Percentiles rank a stretch among this genome's conserved stretches.
phyloP scores from a whole-genome alignment of 228 moss, liverwort and hornwort species.

The Sphagnum fallax region DNA sequence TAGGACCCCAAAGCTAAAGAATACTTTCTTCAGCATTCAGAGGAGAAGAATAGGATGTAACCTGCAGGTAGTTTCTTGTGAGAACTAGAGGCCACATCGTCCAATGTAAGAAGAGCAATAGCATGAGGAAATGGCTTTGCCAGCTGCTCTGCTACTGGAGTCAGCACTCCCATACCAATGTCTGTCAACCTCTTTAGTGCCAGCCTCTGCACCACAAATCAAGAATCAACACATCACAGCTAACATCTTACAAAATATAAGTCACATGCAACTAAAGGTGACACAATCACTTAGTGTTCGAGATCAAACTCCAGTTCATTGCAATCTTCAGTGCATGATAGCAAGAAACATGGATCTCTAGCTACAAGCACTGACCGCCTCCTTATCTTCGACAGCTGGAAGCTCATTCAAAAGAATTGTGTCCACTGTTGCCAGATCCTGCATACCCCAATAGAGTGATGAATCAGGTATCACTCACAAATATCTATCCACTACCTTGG shows the following conservation, averaged over 20 bases:
- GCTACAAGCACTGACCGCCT: conserved; percentile 41
- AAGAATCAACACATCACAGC: too few relatives aligned
- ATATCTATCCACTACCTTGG: too few relatives aligned
- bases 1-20: too few relatives aligned
- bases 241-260: too few relatives aligned
- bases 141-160: conserved; percentile 90
- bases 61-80: conserved; percentile 63
- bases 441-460: conserved; percentile 2
- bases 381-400: conserved; percentile 66
- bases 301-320: too few relatives aligned
- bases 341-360: too few relatives aligned
- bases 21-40: too few relatives aligned
- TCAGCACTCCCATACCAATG: conserved; percentile 79
- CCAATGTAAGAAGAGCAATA: conserved; percentile 73
- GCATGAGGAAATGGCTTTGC: conserved; percentile 74
- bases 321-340: too few relatives aligned
- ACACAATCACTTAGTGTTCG: too few relatives aligned
- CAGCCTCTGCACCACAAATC: conserved; percentile 47
- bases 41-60: conserved; percentile 5
- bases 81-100: conserved; percentile 57
- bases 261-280: too few relatives aligned
- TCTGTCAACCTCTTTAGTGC: conserved; percentile 86
- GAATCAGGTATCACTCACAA: too few relatives aligned
- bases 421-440: conserved; percentile 96
- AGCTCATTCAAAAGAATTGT: conserved; percentile 72